phyloP scores from a whole-genome alignment of 805 yeast genomes.

The Wickerhamiella australiensis region DNA sequence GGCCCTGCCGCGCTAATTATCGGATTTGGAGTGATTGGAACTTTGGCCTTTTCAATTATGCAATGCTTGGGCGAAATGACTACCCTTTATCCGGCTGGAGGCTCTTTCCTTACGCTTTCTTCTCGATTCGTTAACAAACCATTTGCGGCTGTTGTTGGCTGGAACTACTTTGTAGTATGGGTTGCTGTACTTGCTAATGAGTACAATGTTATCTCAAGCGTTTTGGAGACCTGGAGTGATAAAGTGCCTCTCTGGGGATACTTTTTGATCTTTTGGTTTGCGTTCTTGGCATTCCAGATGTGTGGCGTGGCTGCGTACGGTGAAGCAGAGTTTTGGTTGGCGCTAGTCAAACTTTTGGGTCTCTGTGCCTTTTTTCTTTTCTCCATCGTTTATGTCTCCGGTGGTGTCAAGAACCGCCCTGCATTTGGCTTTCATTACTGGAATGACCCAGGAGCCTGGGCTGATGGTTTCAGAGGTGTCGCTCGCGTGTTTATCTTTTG shows the following conservation, averaged over 20 bases:
- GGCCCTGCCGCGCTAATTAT: constrained; percentile 42
- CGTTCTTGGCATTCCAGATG: constrained; percentile 36
- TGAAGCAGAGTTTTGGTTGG: constrained; percentile 51
- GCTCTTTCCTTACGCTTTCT: constrained; percentile 39
- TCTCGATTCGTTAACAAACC: constrained; percentile 37
- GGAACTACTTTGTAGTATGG: constrained; percentile 41
- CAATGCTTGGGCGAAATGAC: constrained; percentile 45
- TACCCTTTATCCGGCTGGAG: constrained; percentile 42
- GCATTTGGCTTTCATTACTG: constrained; percentile 51
- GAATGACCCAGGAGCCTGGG: constrained; percentile 41
- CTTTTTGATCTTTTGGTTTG: constrained; percentile 40
- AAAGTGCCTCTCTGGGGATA: constrained; percentile 38
- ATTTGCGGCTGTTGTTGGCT: constrained; percentile 38
- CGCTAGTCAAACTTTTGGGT: constrained; percentile 44
- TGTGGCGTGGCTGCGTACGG: constrained; percentile 46
- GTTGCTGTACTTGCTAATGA: constrained; percentile 39
- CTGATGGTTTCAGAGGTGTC: constrained; percentile 36
- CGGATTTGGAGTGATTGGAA: constrained; percentile 39
- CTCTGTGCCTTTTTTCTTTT: constrained; percentile 45
- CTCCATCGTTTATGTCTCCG: constrained; percentile 45
- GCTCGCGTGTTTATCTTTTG: constrained; percentile 42
- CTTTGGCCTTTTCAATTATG: constrained; percentile 43
- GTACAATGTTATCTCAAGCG: constrained; percentile 37
- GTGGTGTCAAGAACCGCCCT: constrained; percentile 38
- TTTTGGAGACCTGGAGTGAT: constrained; percentile 37